Evolutionary conservation across 768 basidiomycete species (phyloP).

Genomic region (Trametes coccinea): DNA sequence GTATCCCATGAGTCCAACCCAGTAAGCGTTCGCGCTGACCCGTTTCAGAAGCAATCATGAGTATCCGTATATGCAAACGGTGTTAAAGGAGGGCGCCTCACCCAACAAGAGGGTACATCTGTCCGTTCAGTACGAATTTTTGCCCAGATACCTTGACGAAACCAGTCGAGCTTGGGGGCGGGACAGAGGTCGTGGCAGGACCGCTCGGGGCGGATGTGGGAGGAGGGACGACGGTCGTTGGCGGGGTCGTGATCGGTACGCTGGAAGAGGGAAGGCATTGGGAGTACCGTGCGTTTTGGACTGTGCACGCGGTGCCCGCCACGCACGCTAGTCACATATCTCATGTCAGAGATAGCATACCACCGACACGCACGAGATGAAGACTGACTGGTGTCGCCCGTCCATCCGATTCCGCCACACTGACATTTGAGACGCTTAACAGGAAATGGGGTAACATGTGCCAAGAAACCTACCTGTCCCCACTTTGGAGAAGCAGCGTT

Average conservation of each 20-base stretch:
- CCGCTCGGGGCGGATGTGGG: constrained; percentile 15
- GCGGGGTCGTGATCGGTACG: constrained; percentile 4
- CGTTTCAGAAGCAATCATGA: neutral
- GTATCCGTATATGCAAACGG: too few relatives aligned
- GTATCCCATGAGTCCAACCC: constrained; percentile 52
- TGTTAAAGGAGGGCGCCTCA: constrained; percentile 26
- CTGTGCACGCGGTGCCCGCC: constrained; percentile 38
- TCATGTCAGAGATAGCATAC: neutral
- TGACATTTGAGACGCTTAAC: neutral
- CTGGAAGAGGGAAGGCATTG: constrained; percentile 39
- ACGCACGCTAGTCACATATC: constrained; percentile 36
- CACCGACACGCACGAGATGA: too few relatives aligned
- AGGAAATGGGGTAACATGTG: too few relatives aligned
- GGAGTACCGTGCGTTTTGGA: constrained; percentile 42
- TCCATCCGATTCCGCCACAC: constrained; percentile 36
- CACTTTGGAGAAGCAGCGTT: constrained; percentile 23
- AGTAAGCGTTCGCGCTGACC: constrained; percentile 53
- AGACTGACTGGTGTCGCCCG: constrained; percentile 42
- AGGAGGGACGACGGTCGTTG: constrained; percentile 16
- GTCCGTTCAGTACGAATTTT: constrained; percentile 51
- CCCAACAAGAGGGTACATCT: constrained; percentile 55
- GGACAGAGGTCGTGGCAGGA: constrained; percentile 13
- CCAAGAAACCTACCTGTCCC: constrained; percentile 25
- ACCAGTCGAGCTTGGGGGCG: constrained; percentile 25
- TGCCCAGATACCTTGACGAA: constrained; percentile 52